Base-by-base conservation (phyloP, 2,329 filamentous ascomycete species). In the Trichophyton rubrum region DNA sequence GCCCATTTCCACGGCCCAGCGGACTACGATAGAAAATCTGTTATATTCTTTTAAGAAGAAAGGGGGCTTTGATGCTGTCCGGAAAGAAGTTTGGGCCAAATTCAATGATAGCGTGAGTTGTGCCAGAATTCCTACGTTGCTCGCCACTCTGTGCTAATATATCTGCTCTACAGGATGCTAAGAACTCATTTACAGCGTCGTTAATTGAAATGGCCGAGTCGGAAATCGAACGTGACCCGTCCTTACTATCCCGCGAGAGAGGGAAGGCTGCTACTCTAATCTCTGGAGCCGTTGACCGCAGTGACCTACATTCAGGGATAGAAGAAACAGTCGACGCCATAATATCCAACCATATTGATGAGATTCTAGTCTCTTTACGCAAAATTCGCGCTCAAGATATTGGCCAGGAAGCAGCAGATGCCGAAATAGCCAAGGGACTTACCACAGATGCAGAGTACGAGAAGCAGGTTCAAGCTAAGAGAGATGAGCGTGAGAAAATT, bases 1-100 rank as follows among this genome's bases (percentile, higher is more conserved):
- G 27, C 84, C 84, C 2, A 74, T 86, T 35, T 79, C 80, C 24
- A 77, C 80, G 60, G 71, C 78, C 40, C 82, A 86, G 68, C 80
- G 82, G 63, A 74, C 78, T 5, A 78, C 79, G 24, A 84, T 86
- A 60, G 83, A 86, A 68, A 77, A 77, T 64, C 76, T 86, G 51
- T 75, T 85, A 17, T 79, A 84, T 68, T 81, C 80, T 0, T 85
- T 85, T 70, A 85, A 85, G 71, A 86, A 85, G 71, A 85, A 84
- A 70, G 84, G 84, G 64, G 82, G 83, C 60, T 86, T 85, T 67
- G 84, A 86, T 69, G 75, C 73, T 57, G 72, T 85, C 60, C 80
- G 84, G 62, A 86, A 85, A 70, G 78, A 80, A 62, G 73, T 83
- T 2, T 83, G 82, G 75, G 77, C 80, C 11, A 78, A 83, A 61